Conservation (phyloP, 2,329 filamentous ascomycete genomes). For the Epichloe coenophiala region DNA sequence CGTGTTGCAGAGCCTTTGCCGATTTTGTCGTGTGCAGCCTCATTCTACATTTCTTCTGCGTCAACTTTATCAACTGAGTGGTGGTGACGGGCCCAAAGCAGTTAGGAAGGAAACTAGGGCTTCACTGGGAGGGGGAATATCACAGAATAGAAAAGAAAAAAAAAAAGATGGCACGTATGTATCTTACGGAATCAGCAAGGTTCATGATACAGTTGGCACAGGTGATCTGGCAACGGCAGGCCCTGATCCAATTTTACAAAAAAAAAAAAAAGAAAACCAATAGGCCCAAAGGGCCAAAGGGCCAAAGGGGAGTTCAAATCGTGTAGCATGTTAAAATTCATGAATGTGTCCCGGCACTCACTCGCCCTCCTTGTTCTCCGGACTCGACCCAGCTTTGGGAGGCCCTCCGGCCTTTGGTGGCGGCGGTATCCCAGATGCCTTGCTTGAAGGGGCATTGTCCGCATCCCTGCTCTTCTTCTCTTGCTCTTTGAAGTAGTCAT, state of each 20-base stretch:
- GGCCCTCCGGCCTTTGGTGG: conserved; percentile 41
- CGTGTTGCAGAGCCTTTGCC: conserved; percentile 63
- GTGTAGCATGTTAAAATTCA: background rate
- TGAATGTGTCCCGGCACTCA: conserved; percentile 14
- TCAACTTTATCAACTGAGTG: conserved; percentile 94
- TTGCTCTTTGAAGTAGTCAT: conserved; percentile 81
- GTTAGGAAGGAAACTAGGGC: too few species aligned
- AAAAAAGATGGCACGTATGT: background rate
- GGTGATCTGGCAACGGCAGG: background rate
- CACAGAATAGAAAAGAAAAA: too few species aligned
- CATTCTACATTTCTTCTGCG: conserved; percentile 95
- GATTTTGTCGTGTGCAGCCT: conserved; percentile 92
- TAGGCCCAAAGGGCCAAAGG: too few species aligned
- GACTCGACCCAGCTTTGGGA: conserved; percentile 26
- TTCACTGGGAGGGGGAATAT: too few species aligned
- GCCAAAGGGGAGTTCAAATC: too few species aligned
- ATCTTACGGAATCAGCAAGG: background rate
- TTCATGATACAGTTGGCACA: background rate
- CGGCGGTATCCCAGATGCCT: conserved; percentile 38
- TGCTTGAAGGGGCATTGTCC: conserved; percentile 49
- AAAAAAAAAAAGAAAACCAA: too few species aligned
- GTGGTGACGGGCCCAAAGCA: background rate
- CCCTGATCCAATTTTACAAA: too few species aligned
- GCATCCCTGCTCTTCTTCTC: conserved; percentile 73
- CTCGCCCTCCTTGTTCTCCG: conserved; percentile 13